Evolutionary conservation across 495 filamentous ascomycete species (phyloP), one percentile per base, ranked within the genome.

Genomic region (Penicillium canescens): DNA sequence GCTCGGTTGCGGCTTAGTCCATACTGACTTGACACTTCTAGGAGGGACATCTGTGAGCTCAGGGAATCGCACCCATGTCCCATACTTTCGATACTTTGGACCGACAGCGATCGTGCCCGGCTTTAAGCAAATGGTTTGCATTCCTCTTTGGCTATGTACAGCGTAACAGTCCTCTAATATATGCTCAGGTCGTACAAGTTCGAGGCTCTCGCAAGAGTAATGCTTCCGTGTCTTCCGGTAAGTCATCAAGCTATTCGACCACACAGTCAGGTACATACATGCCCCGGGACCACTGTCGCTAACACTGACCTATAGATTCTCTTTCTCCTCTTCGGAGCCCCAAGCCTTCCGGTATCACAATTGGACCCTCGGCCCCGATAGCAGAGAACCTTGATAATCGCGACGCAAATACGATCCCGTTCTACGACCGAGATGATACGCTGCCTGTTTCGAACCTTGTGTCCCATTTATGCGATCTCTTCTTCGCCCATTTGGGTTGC

Each of bases 21-120:
- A 50, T 55, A 46, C 61, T 69, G 40, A 72, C 42, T 13, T n/a
- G n/a, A 2, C 11, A 39, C 35, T 10, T 18, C 18, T 42, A 76
- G 73, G 62, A 52, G 69, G 73, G 13, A 75, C 73, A n/a, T 75
- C 73, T 34, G 24, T 75, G 31, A 73, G 72, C 62, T 71, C 72
- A 20, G 56, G 54, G 10, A 62, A 61, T 46, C 68, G 85, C 74
- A 74, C 87, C 56, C 87, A 89, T 47, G 87, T 93, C 50, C 90
- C 90, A 2, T 95, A 91, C 65, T 95, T 93, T 66, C 76, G 90
- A 40, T 95, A 92, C 63, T 92, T 93, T 64, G 90, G 90, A 0
- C 89, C 89, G 1, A 95, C 90, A 3, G 90, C 90, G 52, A 95
- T 95, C 59, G 88, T 92, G 34, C 90, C 90, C 3, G 90, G 90